Percentiles rank a stretch among this genome's conserved stretches.
Conservation (phyloP, 257 asterid species). For the Osmanthus fragrans region DNA sequence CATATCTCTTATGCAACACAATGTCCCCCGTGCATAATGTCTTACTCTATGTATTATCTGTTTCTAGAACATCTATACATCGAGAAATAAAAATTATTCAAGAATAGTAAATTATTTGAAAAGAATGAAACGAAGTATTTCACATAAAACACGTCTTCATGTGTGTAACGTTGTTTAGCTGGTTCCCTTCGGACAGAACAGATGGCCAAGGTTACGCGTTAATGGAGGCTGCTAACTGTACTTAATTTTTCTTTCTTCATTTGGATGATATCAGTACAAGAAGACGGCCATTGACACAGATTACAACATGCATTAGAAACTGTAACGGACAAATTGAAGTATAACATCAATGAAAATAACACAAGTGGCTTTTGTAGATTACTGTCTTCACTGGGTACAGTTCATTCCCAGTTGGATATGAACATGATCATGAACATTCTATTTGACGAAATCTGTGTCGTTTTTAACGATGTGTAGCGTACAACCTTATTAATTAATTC, state of each 20-base stretch:
- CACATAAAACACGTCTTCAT: neutral
- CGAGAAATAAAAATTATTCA: no score
- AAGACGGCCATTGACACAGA: constrained; percentile 12
- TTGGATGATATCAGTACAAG: constrained; percentile 9
- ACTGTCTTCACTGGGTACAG: neutral
- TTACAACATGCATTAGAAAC: neutral
- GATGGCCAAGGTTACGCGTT: constrained; percentile 30
- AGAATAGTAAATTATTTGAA: neutral
- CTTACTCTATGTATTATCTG: neutral
- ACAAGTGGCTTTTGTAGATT: constrained; percentile 12
- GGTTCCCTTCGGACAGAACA: neutral
- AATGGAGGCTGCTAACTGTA: constrained; percentile 10
- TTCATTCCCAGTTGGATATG: constrained; percentile 1
- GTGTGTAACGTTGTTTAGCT: neutral
- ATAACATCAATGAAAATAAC: constrained; percentile 22
- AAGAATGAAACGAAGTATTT: neutral
- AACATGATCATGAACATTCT: neutral
- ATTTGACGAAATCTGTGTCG: neutral
- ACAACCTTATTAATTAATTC: neutral
- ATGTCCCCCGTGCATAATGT: no score
- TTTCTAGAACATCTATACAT: no score
- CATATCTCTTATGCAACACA: neutral
- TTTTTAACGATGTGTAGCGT: neutral
- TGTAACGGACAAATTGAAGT: neutral
- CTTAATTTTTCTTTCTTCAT: constrained; percentile 20